phyloP scores from a whole-genome alignment of 345 rosid species.

The Carallia brachiata region DNA sequence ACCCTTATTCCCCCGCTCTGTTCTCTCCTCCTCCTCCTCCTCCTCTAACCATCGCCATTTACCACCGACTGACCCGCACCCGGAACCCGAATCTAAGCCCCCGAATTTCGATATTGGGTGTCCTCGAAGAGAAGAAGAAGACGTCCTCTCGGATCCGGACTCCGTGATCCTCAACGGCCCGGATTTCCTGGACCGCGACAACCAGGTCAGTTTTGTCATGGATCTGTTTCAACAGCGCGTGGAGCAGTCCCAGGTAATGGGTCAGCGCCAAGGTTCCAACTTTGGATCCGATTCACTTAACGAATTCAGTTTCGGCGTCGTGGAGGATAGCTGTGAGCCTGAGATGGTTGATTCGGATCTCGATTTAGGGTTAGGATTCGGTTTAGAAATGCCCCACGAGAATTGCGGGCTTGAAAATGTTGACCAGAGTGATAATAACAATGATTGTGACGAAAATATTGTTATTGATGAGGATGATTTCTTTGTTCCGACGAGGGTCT shows the following conservation, averaged over 20 bases:
- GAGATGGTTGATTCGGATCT: slow-evolving; percentile 39
- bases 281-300: slow-evolving; percentile 18
- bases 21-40: slow-evolving; percentile 21
- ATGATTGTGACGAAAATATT: slow-evolving; percentile 17
- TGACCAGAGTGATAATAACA: slow-evolving; percentile 20
- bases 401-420: slow-evolving; percentile 34
- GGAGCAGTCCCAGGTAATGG: slow-evolving; percentile 66
- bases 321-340: slow-evolving; percentile 35
- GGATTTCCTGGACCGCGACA: slow-evolving; percentile 55
- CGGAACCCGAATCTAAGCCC: background rate
- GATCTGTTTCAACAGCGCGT: slow-evolving; percentile 90
- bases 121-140: slow-evolving; percentile 8
- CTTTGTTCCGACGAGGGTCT: slow-evolving; percentile 47
- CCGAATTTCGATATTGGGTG: slow-evolving; percentile 1
- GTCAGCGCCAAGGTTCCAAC: background rate
- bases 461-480: slow-evolving; percentile 38
- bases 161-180: slow-evolving; percentile 27
- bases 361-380: slow-evolving; percentile 50
- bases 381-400: slow-evolving; percentile 32
- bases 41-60: slow-evolving; percentile 5
- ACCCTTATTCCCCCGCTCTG: slow-evolving; percentile 30
- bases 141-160: slow-evolving; percentile 35
- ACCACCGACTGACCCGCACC: slow-evolving; percentile 10
- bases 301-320: slow-evolving; percentile 41
- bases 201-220: slow-evolving; percentile 74